Evolutionary conservation across 306 rosid genomes (phyloP).

Genomic region (Trifolium pratense): DNA sequence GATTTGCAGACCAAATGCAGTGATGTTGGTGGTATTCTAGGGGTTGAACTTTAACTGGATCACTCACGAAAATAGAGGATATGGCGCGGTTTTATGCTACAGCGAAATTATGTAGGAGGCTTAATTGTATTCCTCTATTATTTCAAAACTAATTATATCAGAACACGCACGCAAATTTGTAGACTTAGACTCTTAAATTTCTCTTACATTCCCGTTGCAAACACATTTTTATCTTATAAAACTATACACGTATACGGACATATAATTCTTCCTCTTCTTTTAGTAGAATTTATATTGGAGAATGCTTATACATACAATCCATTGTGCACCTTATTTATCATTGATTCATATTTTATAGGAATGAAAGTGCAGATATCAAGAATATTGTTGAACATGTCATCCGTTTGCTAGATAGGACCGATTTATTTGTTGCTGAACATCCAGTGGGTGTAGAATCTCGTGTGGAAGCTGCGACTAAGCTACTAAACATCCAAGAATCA

Average conservation of each 20-base stretch:
- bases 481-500: background rate
- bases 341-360: background rate
- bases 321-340: background rate
- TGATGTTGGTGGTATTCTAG: background rate
- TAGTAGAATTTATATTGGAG: background rate
- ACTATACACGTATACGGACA: background rate
- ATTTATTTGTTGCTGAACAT: slow-evolving; percentile 3
- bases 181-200: background rate
- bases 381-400: background rate
- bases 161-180: background rate
- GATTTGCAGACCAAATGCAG: background rate
- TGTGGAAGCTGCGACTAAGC: background rate
- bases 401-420: background rate
- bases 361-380: slow-evolving; percentile 6
- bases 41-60: background rate
- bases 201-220: too few species aligned
- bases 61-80: too few species aligned
- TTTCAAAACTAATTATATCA: too few species aligned
- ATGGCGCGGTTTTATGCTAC: too few species aligned
- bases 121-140: background rate
- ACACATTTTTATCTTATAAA: too few species aligned
- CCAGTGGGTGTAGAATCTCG: background rate
- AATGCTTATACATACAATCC: background rate
- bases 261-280: background rate
- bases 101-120: background rate